Evolutionary conservation across 2,329 filamentous ascomycete species (phyloP).

Genomic region (Aspergillus floridensis): DNA sequence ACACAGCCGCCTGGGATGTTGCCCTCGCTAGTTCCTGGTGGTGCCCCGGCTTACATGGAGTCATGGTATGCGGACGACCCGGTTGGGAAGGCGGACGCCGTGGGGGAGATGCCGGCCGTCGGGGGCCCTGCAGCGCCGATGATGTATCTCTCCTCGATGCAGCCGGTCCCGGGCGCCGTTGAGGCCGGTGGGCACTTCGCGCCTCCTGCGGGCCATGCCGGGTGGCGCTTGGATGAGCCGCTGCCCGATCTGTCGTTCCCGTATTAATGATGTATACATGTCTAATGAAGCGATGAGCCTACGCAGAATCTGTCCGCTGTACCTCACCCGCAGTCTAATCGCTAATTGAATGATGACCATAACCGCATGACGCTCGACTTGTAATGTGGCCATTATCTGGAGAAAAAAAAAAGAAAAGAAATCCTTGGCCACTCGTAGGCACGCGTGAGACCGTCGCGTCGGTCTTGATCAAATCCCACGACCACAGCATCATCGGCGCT

Average conservation of each 20-base stretch:
- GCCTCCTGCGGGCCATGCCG: background rate
- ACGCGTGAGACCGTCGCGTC: too few relatives aligned
- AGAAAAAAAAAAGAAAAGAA: too few relatives aligned
- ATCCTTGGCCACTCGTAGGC: too few relatives aligned
- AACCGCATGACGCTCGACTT: too few relatives aligned
- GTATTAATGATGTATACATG: background rate
- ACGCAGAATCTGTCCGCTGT: too few relatives aligned
- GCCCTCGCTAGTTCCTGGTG: background rate
- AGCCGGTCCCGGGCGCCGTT: background rate
- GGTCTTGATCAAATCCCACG: too few relatives aligned
- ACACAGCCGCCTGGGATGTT: background rate
- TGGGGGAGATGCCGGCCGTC: background rate
- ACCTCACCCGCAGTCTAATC: too few relatives aligned
- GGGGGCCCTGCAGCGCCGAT: background rate
- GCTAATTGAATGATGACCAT: too few relatives aligned
- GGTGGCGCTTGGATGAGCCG: conserved; percentile 1
- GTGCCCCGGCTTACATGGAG: background rate
- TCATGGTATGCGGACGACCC: background rate
- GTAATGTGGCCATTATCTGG: too few relatives aligned
- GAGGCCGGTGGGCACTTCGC: background rate
- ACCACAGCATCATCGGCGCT: too few relatives aligned
- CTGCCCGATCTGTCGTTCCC: background rate
- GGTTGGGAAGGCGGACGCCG: background rate
- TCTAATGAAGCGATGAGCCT: background rate
- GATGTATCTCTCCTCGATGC: background rate